Base-by-base conservation (phyloP, 306 rosid species). In the Echinosophora koreensis region DNA sequence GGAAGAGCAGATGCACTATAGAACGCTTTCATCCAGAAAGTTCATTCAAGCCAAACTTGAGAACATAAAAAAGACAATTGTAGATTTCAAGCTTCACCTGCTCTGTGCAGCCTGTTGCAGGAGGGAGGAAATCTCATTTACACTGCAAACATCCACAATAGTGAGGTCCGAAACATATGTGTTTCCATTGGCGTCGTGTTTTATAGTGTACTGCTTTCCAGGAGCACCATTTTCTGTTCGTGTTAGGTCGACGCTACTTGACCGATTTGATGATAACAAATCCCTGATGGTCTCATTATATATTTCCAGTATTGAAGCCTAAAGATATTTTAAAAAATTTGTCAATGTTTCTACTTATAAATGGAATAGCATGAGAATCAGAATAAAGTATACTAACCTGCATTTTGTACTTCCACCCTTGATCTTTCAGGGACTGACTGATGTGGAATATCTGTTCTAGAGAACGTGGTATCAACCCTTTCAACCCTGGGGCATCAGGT, bases 391-490 rank as follows among this genome's bases (percentile, higher is more conserved):
- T 49, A 52, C 35, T 66, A 80, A 90, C 98, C 98, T 93, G 97
- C 98, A 93, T 93, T 80, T 83, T 88, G 85, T 86, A 91, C 77
- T 91, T 88, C 98, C 98, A 93, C 9, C 98, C 98, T 76, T 91
- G 97, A 66, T 86, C 82, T 77, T 88, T 87, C 75, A 91, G 89
- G 57, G 97, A 78, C 83, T 93, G 98, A 60, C 97, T 93, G 4
- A 55, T 82, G 70, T 91, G 87, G 74, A 93, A 93, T 74, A 93
- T 93, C 12, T 89, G 98, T 76, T 93, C 97, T 1, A 93, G 83
- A 5, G 98, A 91, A 44, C 97, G 97, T 1, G 98, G 98, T 74
- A 93, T 93, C 83, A 95, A 57, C 65, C 98, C 98, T 86, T 90
- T 95, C 59, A 90, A 81, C n/a, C 88, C 98, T 11, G 90, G 74